phyloP scores from a whole-genome alignment of 129 eudicot genomes.

The Pulicaria dysenterica region DNA sequence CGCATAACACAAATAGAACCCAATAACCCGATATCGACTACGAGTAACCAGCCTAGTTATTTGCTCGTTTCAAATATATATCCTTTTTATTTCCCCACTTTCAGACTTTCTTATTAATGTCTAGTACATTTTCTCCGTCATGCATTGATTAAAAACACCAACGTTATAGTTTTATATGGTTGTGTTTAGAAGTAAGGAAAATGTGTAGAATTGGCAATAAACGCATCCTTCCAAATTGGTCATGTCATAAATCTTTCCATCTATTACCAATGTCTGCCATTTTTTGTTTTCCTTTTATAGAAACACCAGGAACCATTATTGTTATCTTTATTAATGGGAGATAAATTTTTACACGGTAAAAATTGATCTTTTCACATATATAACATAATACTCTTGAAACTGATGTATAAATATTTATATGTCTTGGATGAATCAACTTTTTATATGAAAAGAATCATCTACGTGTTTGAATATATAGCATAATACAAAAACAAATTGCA shows the following conservation, averaged over 20 bases:
- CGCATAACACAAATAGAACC: background rate
- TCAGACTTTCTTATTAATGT: too few relatives aligned
- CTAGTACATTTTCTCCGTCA: conserved; percentile 33
- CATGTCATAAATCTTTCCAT: conserved; percentile 35
- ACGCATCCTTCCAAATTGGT: conserved; percentile 35
- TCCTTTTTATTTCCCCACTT: conserved; percentile 56
- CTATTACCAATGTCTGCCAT: conserved; percentile 47
- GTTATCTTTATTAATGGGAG: too few relatives aligned
- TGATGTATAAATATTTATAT: conserved; percentile 15
- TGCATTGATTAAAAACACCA: conserved; percentile 32
- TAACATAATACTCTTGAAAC: too few relatives aligned
- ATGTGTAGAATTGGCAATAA: conserved; percentile 28
- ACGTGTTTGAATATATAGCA: too few relatives aligned
- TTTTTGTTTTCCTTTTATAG: conserved; percentile 3
- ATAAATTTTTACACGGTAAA: too few relatives aligned
- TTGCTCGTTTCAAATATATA: conserved; percentile 44
- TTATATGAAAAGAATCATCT: too few relatives aligned
- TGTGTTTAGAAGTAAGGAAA: conserved; percentile 36
- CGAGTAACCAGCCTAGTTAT: too few relatives aligned
- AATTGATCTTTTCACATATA: too few relatives aligned
- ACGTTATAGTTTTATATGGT: conserved; percentile 31
- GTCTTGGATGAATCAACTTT: too few relatives aligned
- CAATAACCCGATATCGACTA: too few relatives aligned
- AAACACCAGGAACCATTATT: background rate
- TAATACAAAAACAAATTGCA: conserved; percentile 1